Conservation (phyloP, 257 asterid genomes). For the Solanum phureja region DNA sequence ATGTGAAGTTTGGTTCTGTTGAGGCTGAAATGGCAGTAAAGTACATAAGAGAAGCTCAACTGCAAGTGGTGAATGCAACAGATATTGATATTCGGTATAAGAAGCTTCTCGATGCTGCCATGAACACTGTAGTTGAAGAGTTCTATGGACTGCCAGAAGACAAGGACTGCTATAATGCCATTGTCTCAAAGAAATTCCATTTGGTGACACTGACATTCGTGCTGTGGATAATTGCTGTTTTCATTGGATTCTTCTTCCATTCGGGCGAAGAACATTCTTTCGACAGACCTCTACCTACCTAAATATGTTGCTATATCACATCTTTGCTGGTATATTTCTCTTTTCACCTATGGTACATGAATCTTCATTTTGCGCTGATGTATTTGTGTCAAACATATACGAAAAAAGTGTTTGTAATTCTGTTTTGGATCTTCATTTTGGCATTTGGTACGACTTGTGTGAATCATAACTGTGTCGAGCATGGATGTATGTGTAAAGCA, state of each 20-base stretch:
- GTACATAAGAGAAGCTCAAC: slow-evolving; percentile 40
- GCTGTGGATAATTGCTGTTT: slow-evolving; percentile 24
- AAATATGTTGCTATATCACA: slow-evolving; percentile 1
- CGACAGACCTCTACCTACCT: slow-evolving; percentile 39
- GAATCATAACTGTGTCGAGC: background rate
- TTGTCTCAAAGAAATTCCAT: slow-evolving; percentile 16
- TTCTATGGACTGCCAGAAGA: slow-evolving; percentile 25
- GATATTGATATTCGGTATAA: slow-evolving; percentile 28
- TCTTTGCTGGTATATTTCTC: background rate
- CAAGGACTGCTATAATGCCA: slow-evolving; percentile 21
- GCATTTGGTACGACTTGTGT: background rate
- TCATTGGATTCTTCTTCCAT: slow-evolving; percentile 9
- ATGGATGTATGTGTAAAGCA: background rate
- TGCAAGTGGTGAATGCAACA: slow-evolving; percentile 26
- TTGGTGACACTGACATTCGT: slow-evolving; percentile 21
- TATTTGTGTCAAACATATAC: background rate
- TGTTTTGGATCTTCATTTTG: background rate
- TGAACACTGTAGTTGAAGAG: slow-evolving; percentile 22
- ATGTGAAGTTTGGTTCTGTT: background rate
- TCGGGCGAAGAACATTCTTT: slow-evolving; percentile 6
- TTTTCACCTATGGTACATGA: background rate
- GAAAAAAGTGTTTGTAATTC: background rate
- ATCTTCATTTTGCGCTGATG: background rate
- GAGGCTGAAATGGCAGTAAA: slow-evolving; percentile 42
- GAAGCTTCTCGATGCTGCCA: slow-evolving; percentile 43